Evolutionary conservation across 2,329 filamentous ascomycete genomes (phyloP), one percentile per base, ranked within the genome.

Genomic region (Colletotrichum sp.): DNA sequence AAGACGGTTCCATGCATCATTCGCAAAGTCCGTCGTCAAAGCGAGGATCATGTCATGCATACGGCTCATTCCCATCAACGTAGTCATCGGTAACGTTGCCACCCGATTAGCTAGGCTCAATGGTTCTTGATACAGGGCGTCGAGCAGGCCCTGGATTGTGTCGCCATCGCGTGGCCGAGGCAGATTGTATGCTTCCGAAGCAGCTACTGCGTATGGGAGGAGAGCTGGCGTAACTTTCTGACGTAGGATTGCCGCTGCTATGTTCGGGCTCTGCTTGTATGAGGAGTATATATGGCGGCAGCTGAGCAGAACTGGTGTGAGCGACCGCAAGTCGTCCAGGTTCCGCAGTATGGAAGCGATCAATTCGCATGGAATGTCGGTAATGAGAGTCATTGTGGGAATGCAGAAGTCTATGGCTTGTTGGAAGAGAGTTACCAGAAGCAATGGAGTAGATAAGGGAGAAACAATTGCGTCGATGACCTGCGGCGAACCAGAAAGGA

Each of bases 371-470:
- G 48, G 69, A 6, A 72, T 27, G 1, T 67, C 61, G 19, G 61
- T n/a, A 1, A 72, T 27, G 19, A 44, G 61, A 32, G 60, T 7
- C 69, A 66, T 71, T 2, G 0, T 39, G 15, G 30, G 5, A n/a
- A 48, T n/a, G 1, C 0, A 0, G 19, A 48, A 48, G 19, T 44
- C 39, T n/a, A 12, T 0, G 1, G 0, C 19, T n/a, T 48, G 0
- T 48, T n/a, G 39, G 5, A 48, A n/a, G 0, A 48, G 19, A 48
- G 39, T n/a, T 4, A 48, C 39, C 12, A 48, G 19, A 48, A n/a
- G 19, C 0, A n/a, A 48, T 12, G 39, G 39, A 48, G 19, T 44
- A n/a, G 39, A 11, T n/a, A 11, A n/a, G 4, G 39, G 39, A 44
- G 39, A 44, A n/a, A n/a, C 1, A n/a, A 0, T 0, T 44, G 39